Evolutionary conservation across 2,329 filamentous ascomycete species (phyloP).

Genomic region (Niveomyces coronatus): DNA sequence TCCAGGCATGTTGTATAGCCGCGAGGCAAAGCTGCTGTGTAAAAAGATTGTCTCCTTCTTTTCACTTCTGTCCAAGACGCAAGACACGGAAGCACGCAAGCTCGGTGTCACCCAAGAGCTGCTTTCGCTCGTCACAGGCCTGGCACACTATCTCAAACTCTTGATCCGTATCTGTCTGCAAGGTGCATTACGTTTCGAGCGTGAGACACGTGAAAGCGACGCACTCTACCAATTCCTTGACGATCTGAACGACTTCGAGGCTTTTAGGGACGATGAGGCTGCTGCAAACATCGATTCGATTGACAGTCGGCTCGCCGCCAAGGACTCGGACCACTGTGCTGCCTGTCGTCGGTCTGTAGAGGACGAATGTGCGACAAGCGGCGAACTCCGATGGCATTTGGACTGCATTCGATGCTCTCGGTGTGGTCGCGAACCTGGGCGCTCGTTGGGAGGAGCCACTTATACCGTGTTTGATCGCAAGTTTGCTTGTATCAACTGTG

Average conservation of each 20-base stretch:
- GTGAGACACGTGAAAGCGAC: slow-evolving; percentile 63
- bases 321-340: slow-evolving; percentile 75
- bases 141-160: slow-evolving; percentile 95
- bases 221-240: slow-evolving; percentile 76
- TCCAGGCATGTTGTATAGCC: slow-evolving; percentile 74
- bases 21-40: slow-evolving; percentile 97
- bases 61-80: slow-evolving; percentile 84
- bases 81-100: slow-evolving; percentile 81
- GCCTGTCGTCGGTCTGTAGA: slow-evolving; percentile 81
- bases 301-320: slow-evolving; percentile 56
- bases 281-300: slow-evolving; percentile 56
- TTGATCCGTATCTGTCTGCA: slow-evolving; percentile 95
- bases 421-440: slow-evolving; percentile 54
- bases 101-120: slow-evolving; percentile 95
- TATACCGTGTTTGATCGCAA: slow-evolving; percentile 59
- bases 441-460: slow-evolving; percentile 56
- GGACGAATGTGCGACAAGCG: slow-evolving; percentile 74
- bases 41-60: slow-evolving; percentile 99
- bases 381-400: slow-evolving; percentile 73
- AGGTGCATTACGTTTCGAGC: slow-evolving; percentile 81
- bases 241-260: slow-evolving; percentile 74
- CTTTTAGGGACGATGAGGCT: slow-evolving; percentile 60
- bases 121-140: slow-evolving; percentile 90
- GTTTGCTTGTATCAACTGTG: slow-evolving; percentile 63
- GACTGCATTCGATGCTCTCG: slow-evolving; percentile 69